Evolutionary conservation across 2,329 filamentous ascomycete genomes (phyloP), one percentile per base, ranked within the genome.

Genomic region (Scorias spongiosa): DNA sequence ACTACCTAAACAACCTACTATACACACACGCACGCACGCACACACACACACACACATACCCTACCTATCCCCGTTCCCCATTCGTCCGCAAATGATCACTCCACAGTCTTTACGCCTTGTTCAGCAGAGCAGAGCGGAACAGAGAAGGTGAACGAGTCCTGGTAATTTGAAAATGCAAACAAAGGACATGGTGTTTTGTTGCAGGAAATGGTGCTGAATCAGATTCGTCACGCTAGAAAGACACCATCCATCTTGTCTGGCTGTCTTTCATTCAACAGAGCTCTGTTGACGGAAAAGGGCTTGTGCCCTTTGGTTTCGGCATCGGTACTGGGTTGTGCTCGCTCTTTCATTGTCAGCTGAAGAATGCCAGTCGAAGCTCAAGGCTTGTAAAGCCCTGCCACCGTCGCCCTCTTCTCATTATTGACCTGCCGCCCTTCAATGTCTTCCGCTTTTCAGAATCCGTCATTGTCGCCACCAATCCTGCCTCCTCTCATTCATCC

Each of bases 371-470:
- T 36, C 15, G 15, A 36, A 36, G 15, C 32, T 9, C 32, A 12
- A 36, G 32, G 32, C 32, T 36, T 36, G 32, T 36, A 36, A 36
- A 36, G 32, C 32, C 32, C 32, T 36, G 32, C 32, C 32, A 36
- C 32, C 32, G 15, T 36, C 32, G 32, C 32, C 32, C 12, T 15
- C 11, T 15, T 36, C 32, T 36, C 32, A 36, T 36, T 36, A 36
- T 36, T 36, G 32, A 12, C 15, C 15, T 15, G 12, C 32, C 32
- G 32, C 11, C 32, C 32, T 36, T 36, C 43, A 91, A 98, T 62
- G 89, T 96, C 29, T 98, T 98, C 73, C 82, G 91, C 45, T 80
- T 81, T 10, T 91, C 91, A 3, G 77, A 80, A 51, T 80, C 84
- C 47, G 84, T 88, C 1, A 72, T 98, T 26, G 69, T 95, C 12